Evolutionary conservation across 331 rosid species (phyloP), one percentile per base, ranked within the genome.

Genomic region (Prunus yedoensis): DNA sequence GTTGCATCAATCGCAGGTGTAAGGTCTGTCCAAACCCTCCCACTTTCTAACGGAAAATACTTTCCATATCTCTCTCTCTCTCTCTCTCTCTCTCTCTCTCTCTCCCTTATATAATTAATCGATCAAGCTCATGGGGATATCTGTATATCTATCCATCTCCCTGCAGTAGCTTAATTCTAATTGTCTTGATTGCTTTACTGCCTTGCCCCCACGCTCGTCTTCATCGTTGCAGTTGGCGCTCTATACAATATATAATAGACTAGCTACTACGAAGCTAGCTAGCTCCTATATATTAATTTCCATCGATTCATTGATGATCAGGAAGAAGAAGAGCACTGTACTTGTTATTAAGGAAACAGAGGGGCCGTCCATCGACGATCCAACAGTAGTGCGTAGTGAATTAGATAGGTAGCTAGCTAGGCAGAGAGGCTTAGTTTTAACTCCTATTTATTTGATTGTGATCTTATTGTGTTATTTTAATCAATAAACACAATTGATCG

Each of bases 1-100:
- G 98, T 93, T 83, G 96, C 93, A 86, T 93, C 97, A 91, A 71
- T 79, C 88, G 74, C 90, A 85, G 94, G 94, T 87, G 91, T 82
- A 80, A 89, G 87, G 93, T 88, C 89, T 83, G 88, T 84, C 93
- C 87, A 86, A 90, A 84, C 81, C 77, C 78, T 81, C 87, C 87
- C 77, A 82, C 93, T 86, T 38, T 86, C 93, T 89, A 93, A 93
- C 97, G 97, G 93, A 91, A 90, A 85, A 82, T 90, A 87, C 87
- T 85, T 84, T 82, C 87, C 85, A 81, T 85, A 85, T 84, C 78
- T 81, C n/a, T n/a, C n/a, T n/a, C n/a, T n/a, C n/a, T n/a, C n/a
- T n/a, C n/a, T n/a, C n/a, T n/a, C n/a, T n/a, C 75, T 71, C 57
- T 51, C 47, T 73, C 72, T 23, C 23, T 23, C 65, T 70, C 61